Evolutionary conservation across 257 asterid genomes (phyloP).

Genomic region (Solanum gandarillasii): DNA sequence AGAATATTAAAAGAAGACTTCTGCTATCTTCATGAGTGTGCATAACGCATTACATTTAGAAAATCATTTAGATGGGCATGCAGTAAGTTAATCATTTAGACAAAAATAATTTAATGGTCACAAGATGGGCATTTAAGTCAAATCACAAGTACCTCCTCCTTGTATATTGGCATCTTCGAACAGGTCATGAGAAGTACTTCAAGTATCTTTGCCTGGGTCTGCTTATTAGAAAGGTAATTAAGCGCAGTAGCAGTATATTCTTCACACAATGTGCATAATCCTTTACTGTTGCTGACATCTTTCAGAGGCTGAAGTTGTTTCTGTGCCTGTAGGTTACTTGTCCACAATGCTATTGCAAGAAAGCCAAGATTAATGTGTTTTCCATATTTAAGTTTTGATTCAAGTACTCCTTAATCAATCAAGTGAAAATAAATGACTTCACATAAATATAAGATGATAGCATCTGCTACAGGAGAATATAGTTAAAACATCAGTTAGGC

Average conservation of each 20-base stretch:
- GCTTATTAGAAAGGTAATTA: slow-evolving; percentile 46
- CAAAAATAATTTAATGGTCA: background rate
- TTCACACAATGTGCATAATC: slow-evolving; percentile 61
- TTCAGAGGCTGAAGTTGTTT: slow-evolving; percentile 25
- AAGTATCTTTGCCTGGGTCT: slow-evolving; percentile 58
- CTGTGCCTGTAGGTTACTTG: slow-evolving; percentile 16
- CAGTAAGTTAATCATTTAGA: background rate
- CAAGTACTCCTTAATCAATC: background rate
- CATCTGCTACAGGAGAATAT: background rate
- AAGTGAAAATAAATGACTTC: background rate
- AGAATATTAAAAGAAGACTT: background rate
- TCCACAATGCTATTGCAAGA: slow-evolving; percentile 32
- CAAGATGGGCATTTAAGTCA: background rate
- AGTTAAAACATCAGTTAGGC: background rate
- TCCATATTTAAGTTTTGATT: background rate
- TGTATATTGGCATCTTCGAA: slow-evolving; percentile 53
- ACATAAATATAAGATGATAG: background rate
- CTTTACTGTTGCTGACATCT: slow-evolving; percentile 24
- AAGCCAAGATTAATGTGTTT: slow-evolving; percentile 9
- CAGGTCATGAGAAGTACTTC: slow-evolving; percentile 60
- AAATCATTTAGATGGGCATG: background rate
- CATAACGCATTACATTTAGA: background rate
- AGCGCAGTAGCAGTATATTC: slow-evolving; percentile 60
- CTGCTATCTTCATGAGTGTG: background rate
- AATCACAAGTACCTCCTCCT: slow-evolving; percentile 43